A percentile compares a stretch with the other conserved stretches of the same genome.
Evolutionary conservation across 2,329 filamentous ascomycete genomes (phyloP).

Genomic region (Exophiala aquamarina): DNA sequence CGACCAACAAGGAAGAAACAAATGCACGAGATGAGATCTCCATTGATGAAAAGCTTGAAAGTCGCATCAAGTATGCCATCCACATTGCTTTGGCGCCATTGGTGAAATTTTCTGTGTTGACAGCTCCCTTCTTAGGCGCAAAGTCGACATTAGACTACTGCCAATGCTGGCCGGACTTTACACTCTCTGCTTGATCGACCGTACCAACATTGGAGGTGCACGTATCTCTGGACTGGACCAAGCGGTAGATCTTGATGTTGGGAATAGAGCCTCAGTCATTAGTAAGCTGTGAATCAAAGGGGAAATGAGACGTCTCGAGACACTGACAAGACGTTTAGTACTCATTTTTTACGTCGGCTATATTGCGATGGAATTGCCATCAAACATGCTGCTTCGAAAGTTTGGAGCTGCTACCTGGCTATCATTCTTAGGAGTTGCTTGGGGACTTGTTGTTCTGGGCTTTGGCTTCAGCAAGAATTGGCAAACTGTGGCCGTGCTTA

Average conservation of each 20-base stretch:
- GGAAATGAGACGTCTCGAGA: background rate
- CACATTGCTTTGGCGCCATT: no score
- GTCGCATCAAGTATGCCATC: no score
- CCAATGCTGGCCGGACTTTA: conserved; percentile 42
- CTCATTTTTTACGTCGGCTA: conserved; percentile 70
- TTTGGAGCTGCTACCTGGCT: conserved; percentile 60
- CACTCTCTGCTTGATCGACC: conserved; percentile 39
- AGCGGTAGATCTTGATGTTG: background rate
- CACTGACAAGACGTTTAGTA: conserved; percentile 46
- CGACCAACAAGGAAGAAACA: no score
- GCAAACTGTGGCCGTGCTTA: no score
- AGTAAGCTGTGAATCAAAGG: conserved; percentile 10
- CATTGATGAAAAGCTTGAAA: no score
- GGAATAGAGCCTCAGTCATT: background rate
- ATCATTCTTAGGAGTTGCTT: conserved; percentile 49
- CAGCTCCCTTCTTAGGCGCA: conserved; percentile 3
- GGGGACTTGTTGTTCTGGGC: no score
- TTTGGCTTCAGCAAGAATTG: no score
- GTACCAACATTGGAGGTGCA: conserved; percentile 32
- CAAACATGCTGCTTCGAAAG: conserved; percentile 43
- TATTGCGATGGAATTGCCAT: conserved; percentile 59
- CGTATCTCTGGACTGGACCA: conserved; percentile 5
- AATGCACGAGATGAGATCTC: no score
- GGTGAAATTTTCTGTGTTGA: no score
- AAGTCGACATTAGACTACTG: conserved; percentile 38